Evolutionary conservation across 257 asterid genomes (phyloP), one percentile per base, ranked within the genome.

Genomic region (Pogostemon cablin): DNA sequence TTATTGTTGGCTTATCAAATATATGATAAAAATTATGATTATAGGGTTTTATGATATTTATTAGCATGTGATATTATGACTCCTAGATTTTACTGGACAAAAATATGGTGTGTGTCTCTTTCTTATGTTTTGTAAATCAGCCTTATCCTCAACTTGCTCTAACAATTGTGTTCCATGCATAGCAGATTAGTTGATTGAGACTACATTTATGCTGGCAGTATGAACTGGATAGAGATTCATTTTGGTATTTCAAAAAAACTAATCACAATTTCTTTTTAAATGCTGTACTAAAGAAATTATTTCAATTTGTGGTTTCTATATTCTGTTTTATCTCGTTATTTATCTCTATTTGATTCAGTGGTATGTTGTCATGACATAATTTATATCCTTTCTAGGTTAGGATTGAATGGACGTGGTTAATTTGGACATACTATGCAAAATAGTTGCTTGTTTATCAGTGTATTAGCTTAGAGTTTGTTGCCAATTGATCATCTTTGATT

Each of bases 401-500:
- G 15, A 15, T 46, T 41, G 75, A 43, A 60, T 53, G 72, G 17
- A 9, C 4, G 52, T 47, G 60, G 48, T 41, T 68, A 60, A 71
- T 81, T 59, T 6, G 6, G 44, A 63, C 43, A 8, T 64, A 12
- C 4, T 44, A 34, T 41, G 71, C 39, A 17, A 47, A 40, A 65
- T 62, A 52, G 42, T 32, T 62, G 49, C 54, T 63, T 65, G 59
- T 52, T 67, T 56, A 1, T 12, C 10, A 17, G 40, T 7, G n/a
- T 63, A 49, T 48, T 47, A 20, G 39, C 48, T 68, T 72, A 55
- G 60, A 40, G 72, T 53, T n/a, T 49, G 17, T 9, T 52, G 4
- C 35, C 32, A 77, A 71, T 64, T 34, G 32, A 34, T 61, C 15
- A 50, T 65, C 34, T 46, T 61, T 79, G 71, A 75, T 78, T 55